Base-by-base conservation (phyloP, 345 rosid species). In the Clausena lansium region DNA sequence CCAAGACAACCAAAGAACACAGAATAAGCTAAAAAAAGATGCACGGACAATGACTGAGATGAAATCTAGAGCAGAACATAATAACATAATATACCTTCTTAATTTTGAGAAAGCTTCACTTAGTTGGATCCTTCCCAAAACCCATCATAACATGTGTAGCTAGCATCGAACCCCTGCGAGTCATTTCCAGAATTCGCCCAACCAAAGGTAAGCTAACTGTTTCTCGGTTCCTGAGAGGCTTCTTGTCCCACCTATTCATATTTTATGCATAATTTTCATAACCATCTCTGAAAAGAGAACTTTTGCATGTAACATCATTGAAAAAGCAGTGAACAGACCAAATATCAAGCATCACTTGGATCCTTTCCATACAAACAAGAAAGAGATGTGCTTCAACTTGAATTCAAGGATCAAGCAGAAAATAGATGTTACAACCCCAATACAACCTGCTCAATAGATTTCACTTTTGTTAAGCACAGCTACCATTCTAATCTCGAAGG, bases 121-220 rank as follows among this genome's bases (percentile, higher is more conserved):
- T n/a, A 17, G 78, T 60, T 4, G 89, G 93, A 81, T 95, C 98
- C 86, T 90, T 93, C 67, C 98, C 98, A 72, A 93, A 93, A 47
- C 95, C 87, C 98, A 91, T 95, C 89, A 93, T 81, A 73, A 93
- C 97, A 88, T 93, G 98, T 59, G 98, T 91, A 2, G 85, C 94
- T 70, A 93, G 73, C 98, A 95, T 91, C 9, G 93, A 91, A 64
- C 93, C 97, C 83, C 95, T 83, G 60, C 94, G 88, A 78, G 87
- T 75, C 32, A 82, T 76, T 88, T 95, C 95, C 85, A 86, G 67
- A 25, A 82, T 70, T 24, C 86, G 87, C 36, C 98, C 98, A 19
- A 87, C 83, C 60, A 91, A 38, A 6, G 97, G 89, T 36, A 87
- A 47, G 71, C 78, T 71, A 63, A 83, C 85, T 15, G 97, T 95